Percentiles rank a stretch among this genome's conserved stretches.
phyloP scores from a whole-genome alignment of 2,329 filamentous ascomycete genomes.

The Coniella lustricola region DNA sequence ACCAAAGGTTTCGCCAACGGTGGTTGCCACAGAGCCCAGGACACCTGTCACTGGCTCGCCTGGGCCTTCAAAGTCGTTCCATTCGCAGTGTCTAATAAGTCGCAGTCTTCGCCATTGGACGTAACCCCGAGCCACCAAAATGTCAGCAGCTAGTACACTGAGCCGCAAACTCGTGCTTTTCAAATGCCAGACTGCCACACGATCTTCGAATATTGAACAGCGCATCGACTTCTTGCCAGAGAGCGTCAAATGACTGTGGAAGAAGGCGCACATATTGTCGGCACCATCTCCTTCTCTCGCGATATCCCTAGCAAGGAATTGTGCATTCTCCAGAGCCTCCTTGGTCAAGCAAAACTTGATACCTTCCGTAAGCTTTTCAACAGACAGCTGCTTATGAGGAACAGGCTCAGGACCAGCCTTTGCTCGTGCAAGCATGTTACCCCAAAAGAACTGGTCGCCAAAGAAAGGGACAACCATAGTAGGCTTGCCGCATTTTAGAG shows the following conservation, averaged over 20 bases:
- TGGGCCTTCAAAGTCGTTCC: conserved; percentile 71
- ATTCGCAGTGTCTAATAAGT: conserved; percentile 60
- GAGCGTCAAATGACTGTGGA: conserved; percentile 54
- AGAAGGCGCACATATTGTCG: conserved; percentile 59
- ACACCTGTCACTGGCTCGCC: conserved; percentile 65
- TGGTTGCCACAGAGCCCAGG: conserved; percentile 53
- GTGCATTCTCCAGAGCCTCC: conserved; percentile 50
- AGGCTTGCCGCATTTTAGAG: conserved; percentile 62
- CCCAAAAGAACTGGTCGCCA: conserved; percentile 75
- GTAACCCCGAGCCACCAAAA: conserved; percentile 54
- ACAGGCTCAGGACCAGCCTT: conserved; percentile 60
- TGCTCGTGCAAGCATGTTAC: conserved; percentile 56
- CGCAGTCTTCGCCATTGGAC: conserved; percentile 57
- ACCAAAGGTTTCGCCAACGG: conserved; percentile 50
- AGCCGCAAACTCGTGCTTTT: conserved; percentile 54
- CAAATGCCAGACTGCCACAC: conserved; percentile 59
- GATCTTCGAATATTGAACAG: conserved; percentile 58
- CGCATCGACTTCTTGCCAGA: conserved; percentile 49
- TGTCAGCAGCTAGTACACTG: conserved; percentile 57
- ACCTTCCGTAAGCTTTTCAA: conserved; percentile 60
- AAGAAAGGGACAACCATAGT: conserved; percentile 77
- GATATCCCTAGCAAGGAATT: conserved; percentile 54
- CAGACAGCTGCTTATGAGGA: conserved; percentile 60
- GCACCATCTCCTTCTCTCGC: conserved; percentile 60
- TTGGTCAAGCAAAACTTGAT: conserved; percentile 61